These are phyloP conservation scores for Blastocystis sp. DNA, from an alignment of 352 stramenopile genomes.

Conservation along the genomic window DNA sequence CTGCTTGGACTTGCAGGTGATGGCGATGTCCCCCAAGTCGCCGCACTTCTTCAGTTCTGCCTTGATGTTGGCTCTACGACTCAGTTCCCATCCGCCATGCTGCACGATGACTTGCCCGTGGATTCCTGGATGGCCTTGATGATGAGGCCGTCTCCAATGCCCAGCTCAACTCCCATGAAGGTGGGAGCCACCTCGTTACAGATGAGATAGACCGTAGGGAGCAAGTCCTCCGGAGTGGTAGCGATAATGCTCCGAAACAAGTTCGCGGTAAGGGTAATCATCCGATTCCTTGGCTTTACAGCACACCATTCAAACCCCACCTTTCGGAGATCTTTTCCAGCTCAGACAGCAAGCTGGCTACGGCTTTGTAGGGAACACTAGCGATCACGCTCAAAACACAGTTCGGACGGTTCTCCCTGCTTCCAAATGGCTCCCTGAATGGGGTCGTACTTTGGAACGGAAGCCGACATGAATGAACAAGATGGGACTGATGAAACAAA, in stretches of 20 bases:
- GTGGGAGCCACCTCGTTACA: constrained; percentile 86
- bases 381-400: background rate
- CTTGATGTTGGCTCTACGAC: constrained; percentile 86
- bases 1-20: constrained; percentile 86
- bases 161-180: constrained; percentile 94
- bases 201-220: constrained; percentile 85
- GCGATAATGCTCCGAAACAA: constrained; percentile 67
- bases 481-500: background rate
- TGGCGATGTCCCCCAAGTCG: constrained; percentile 92
- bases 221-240: constrained; percentile 76
- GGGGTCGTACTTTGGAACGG: constrained; percentile 50
- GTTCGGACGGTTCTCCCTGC: constrained; percentile 49
- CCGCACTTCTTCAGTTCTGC: constrained; percentile 89
- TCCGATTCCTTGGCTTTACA: constrained; percentile 24
- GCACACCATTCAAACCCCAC: constrained; percentile 22
- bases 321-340: constrained; percentile 58
- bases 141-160: constrained; percentile 93
- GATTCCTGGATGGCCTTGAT: constrained; percentile 86
- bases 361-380: constrained; percentile 69
- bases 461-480: constrained; percentile 17
- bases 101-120: constrained; percentile 65
- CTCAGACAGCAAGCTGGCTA: constrained; percentile 24
- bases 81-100: constrained; percentile 1
- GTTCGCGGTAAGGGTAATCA: constrained; percentile 55
- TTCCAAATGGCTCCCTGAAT: constrained; percentile 64